Base-by-base conservation (phyloP, 163 green algal species). In the Volvox carteri region DNA sequence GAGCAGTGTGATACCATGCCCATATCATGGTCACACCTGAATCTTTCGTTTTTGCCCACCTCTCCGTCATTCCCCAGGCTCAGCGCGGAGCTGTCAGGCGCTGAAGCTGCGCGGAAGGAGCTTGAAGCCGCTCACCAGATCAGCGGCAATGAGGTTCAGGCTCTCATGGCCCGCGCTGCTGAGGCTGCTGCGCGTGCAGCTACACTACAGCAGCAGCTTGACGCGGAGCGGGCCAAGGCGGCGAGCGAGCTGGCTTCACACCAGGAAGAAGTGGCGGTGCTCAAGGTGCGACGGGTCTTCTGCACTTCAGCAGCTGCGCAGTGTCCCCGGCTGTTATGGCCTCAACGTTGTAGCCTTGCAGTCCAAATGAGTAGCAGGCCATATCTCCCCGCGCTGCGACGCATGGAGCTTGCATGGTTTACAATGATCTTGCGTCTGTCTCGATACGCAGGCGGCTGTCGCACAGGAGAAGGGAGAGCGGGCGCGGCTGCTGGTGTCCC, bases 391-490 rank as follows among this genome's bases (percentile, higher is more conserved):
- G n/a, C n/a, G n/a, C n/a, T n/a, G n/a, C n/a, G n/a, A n/a, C n/a
- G n/a, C n/a, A n/a, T n/a, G n/a, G n/a, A n/a, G n/a, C n/a, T n/a
- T n/a, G n/a, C n/a, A n/a, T n/a, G n/a, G n/a, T n/a, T n/a, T n/a
- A n/a, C n/a, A n/a, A n/a, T n/a, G n/a, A n/a, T n/a, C n/a, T n/a
- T n/a, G n/a, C n/a, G n/a, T n/a, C n/a, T n/a, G n/a, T n/a, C n/a
- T n/a, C n/a, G n/a, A n/a, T n/a, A 1, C 42, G 68, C 74, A 84
- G 84, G 87, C 70, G 0, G 50, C 50, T 14, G 78, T 90, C 23
- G 85, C 78, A 6, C 87, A 90, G 60, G 91, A 93, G 87, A 85
- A 90, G 52, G 84, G 78, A 12, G 91, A 93, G 84, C 84, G 91
- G 1, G 84, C 87, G 0, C 83, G 87, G 46, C 72, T 92, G 78